A percentile compares a stretch with the other conserved stretches of the same genome.
phyloP scores from a whole-genome alignment of 805 yeast genomes.

The Ogataea nonfermentans region DNA sequence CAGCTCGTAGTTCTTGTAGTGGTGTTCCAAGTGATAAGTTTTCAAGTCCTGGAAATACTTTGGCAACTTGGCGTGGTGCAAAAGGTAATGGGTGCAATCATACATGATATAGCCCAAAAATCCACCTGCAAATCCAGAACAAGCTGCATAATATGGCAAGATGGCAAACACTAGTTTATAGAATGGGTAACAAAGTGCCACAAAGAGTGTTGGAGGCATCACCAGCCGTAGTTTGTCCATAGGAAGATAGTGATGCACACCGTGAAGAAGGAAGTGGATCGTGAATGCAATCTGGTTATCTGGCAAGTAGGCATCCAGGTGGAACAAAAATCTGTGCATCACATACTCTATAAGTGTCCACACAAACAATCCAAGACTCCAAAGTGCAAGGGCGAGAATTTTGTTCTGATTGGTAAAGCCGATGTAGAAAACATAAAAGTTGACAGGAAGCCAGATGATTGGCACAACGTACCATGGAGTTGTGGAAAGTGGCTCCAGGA shows the following conservation, averaged over 20 bases:
- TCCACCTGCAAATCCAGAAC: constrained; percentile 95
- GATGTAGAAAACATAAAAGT: constrained; percentile 56
- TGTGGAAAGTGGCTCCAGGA: constrained; percentile 84
- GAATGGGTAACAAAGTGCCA: constrained; percentile 73
- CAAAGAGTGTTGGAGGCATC: constrained; percentile 90
- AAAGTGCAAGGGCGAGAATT: constrained; percentile 51
- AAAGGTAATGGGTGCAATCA: constrained; percentile 89
- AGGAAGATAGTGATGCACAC: constrained; percentile 95
- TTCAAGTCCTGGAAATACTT: constrained; percentile 71
- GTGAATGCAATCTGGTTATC: constrained; percentile 72
- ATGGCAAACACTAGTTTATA: constrained; percentile 71
- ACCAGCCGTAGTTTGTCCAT: constrained; percentile 94
- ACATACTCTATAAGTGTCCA: constrained; percentile 93
- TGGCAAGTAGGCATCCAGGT: constrained; percentile 84
- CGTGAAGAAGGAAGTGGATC: constrained; percentile 87
- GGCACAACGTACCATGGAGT: constrained; percentile 98
- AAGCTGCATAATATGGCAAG: constrained; percentile 80
- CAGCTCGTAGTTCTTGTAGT: constrained; percentile 92
- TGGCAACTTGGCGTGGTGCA: constrained; percentile 89
- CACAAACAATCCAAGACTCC: constrained; percentile 76
- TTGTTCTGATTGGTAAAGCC: constrained; percentile 54
- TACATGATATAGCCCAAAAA: constrained; percentile 89
- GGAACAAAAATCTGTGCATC: constrained; percentile 90
- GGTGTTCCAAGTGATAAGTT: constrained; percentile 94
- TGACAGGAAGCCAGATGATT: constrained; percentile 79